Conservation (phyloP, 257 asterid species). For the Solanum microdontum region DNA sequence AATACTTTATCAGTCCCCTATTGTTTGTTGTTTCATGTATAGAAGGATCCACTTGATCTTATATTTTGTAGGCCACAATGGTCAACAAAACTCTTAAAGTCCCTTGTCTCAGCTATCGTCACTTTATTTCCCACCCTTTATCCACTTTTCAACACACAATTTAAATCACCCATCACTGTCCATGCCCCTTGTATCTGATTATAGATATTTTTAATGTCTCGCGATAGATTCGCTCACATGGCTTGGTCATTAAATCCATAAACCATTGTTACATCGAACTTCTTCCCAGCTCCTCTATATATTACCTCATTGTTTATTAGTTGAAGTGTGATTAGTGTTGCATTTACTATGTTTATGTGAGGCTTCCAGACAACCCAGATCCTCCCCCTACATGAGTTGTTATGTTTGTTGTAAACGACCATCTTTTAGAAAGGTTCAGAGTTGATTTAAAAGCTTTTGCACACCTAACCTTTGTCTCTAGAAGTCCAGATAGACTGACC, state of each 20-base stretch:
- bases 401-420: no score
- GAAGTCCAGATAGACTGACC: no score
- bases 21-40: neutral
- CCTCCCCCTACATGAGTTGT: no score
- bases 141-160: neutral
- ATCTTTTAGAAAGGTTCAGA: no score
- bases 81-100: no score
- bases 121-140: neutral
- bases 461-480: no score
- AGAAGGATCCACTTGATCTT: neutral
- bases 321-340: no score
- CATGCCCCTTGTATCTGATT: neutral
- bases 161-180: neutral
- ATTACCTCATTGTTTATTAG: neutral
- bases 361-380: no score
- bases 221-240: neutral
- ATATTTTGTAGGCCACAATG: neutral
- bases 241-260: neutral
- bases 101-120: neutral
- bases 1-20: neutral
- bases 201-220: no score
- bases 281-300: neutral
- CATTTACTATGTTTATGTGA: no score
- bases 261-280: neutral
- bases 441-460: no score